Evolutionary conservation across 441 rosid genomes (phyloP).

Genomic region (Eutrema salsugineum): DNA sequence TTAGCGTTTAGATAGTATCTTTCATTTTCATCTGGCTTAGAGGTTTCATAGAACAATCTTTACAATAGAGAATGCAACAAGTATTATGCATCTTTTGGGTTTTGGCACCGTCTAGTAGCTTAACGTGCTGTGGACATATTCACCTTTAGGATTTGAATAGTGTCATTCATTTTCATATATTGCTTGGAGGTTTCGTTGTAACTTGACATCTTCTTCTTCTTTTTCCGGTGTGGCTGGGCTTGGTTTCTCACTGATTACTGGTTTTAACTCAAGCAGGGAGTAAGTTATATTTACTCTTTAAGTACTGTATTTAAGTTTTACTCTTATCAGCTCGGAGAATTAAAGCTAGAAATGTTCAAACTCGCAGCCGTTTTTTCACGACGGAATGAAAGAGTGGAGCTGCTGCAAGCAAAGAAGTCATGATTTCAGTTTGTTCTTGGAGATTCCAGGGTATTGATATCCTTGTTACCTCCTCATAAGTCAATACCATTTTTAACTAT

Average conservation of each 20-base stretch:
- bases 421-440: slow-evolving; percentile 79
- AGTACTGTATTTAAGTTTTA: slow-evolving; percentile 5
- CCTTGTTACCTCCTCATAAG: neutral
- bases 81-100: too few relatives aligned
- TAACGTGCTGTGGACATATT: neutral
- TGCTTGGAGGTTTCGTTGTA: neutral
- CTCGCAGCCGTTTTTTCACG: slow-evolving; percentile 81
- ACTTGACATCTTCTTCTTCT: neutral
- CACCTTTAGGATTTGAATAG: neutral
- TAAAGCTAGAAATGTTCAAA: slow-evolving; percentile 14
- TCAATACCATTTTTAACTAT: too few relatives aligned
- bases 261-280: slow-evolving; percentile 53
- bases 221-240: slow-evolving; percentile 33
- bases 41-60: too few relatives aligned
- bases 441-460: slow-evolving; percentile 75
- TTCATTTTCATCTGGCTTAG: neutral
- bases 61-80: neutral
- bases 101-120: neutral
- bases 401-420: slow-evolving; percentile 96
- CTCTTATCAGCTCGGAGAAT: neutral
- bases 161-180: neutral
- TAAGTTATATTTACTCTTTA: slow-evolving; percentile 37
- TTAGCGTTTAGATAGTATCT: neutral
- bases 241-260: slow-evolving; percentile 22
- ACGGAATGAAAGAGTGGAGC: slow-evolving; percentile 98